Evolutionary conservation across 768 basidiomycete species (phyloP).

Genomic region (Cystobasidium onofrii): DNA sequence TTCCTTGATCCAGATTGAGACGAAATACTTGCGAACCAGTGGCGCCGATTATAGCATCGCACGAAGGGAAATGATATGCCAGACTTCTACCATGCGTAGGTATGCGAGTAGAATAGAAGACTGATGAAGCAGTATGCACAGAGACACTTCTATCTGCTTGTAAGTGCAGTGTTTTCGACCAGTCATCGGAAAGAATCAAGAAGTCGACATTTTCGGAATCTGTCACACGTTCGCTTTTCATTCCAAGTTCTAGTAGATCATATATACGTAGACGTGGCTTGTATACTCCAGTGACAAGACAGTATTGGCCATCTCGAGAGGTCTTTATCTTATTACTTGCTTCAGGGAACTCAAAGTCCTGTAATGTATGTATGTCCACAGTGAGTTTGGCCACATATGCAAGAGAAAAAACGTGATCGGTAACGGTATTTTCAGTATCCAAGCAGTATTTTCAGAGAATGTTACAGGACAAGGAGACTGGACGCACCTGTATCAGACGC

Average conservation of each 20-base stretch:
- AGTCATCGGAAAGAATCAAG: slow-evolving; percentile 87
- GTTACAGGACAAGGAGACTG: neutral
- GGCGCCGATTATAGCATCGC: slow-evolving; percentile 76
- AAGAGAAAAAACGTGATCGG: neutral
- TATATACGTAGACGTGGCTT: slow-evolving; percentile 95
- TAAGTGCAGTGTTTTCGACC: slow-evolving; percentile 95
- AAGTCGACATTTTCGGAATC: slow-evolving; percentile 98
- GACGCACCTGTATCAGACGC: slow-evolving; percentile 40
- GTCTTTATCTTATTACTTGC: slow-evolving; percentile 84
- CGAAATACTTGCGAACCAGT: slow-evolving; percentile 83
- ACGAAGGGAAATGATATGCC: slow-evolving; percentile 87
- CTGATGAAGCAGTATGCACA: slow-evolving; percentile 84
- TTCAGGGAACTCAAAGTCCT: slow-evolving; percentile 95
- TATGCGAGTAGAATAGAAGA: slow-evolving; percentile 87
- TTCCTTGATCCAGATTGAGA: slow-evolving; percentile 88
- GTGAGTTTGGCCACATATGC: slow-evolving; percentile 46
- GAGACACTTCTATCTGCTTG: slow-evolving; percentile 93
- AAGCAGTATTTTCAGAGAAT: neutral
- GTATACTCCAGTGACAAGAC: slow-evolving; percentile 89
- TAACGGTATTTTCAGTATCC: neutral
- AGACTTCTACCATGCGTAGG: slow-evolving; percentile 86
- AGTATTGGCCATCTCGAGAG: slow-evolving; percentile 84
- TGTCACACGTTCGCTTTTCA: slow-evolving; percentile 92
- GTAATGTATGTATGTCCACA: slow-evolving; percentile 77
- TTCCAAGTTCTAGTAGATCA: slow-evolving; percentile 82